A percentile compares a stretch with the other conserved stretches of the same genome.
Evolutionary conservation across 495 filamentous ascomycete genomes (phyloP).

Genomic region (Friedmanniomyces simplex): DNA sequence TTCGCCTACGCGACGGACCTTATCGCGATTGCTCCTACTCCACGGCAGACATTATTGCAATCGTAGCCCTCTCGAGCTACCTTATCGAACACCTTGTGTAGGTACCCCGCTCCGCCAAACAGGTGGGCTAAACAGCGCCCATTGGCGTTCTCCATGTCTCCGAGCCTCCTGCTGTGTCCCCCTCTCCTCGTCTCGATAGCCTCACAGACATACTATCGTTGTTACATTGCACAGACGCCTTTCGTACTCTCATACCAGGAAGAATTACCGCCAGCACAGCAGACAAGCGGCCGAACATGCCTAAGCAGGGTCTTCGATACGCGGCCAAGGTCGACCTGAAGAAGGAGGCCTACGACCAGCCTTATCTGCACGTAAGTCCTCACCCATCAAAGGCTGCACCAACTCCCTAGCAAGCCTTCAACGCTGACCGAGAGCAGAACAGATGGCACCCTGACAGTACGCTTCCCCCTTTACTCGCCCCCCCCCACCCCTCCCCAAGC

Average conservation of each 20-base stretch:
- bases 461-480: constrained; percentile 18
- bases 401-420: no score
- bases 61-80: background rate
- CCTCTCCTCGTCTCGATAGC: background rate
- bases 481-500: no score
- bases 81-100: background rate
- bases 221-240: no score
- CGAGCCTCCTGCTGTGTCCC: background rate
- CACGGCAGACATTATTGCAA: background rate
- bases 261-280: background rate
- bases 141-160: background rate
- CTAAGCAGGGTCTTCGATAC: constrained; percentile 48
- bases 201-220: no score
- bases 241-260: no score
- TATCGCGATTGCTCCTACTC: background rate
- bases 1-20: background rate
- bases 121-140: background rate
- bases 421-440: constrained; percentile 45
- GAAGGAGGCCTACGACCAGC: constrained; percentile 65
- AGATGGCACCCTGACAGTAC: constrained; percentile 89
- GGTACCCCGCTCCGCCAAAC: background rate
- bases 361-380: constrained; percentile 60
- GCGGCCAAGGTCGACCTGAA: constrained; percentile 67
- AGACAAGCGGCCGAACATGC: constrained; percentile 19
- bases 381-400: background rate